Conservation (phyloP, 2,329 filamentous ascomycete species). For the Fusarium neocosmosporiellum region DNA sequence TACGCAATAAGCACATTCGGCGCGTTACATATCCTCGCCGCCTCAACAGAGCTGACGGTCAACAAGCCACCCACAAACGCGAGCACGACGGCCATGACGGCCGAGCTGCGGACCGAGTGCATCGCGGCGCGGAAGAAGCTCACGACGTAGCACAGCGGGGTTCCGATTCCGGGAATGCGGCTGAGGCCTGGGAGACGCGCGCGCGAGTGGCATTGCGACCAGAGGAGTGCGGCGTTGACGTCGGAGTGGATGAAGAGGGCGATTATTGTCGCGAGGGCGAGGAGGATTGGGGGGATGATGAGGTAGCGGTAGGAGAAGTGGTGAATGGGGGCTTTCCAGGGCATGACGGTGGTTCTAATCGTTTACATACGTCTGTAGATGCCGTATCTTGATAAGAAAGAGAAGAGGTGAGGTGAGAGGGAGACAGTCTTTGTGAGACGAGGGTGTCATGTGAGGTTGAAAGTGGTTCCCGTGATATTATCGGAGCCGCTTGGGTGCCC, state of each 20-base stretch:
- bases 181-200: constrained; percentile 58
- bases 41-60: constrained; percentile 62
- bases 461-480: constrained; percentile 35
- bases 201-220: constrained; percentile 64
- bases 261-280: constrained; percentile 56
- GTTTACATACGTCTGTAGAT: fast-evolving
- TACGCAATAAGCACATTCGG: constrained; percentile 51
- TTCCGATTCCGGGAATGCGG: constrained; percentile 57
- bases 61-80: constrained; percentile 59
- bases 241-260: constrained; percentile 60
- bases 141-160: constrained; percentile 61
- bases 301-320: constrained; percentile 64
- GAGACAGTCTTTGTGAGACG: not conserved
- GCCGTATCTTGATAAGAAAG: not conserved
- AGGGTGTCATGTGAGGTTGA: constrained; percentile 25
- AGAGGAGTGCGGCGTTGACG: constrained; percentile 63
- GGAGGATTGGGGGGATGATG: constrained; percentile 60
- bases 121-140: constrained; percentile 61
- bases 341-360: constrained; percentile 12
- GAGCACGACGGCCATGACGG: constrained; percentile 56
- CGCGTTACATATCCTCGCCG: constrained; percentile 56
- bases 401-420: no score
- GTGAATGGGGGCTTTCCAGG: constrained; percentile 59
- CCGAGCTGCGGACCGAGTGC: constrained; percentile 53
- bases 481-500: constrained; percentile 6